These are phyloP conservation scores for Bremia lactucae DNA, from an alignment of 352 stramenopile genomes.

Conservation along the genomic window DNA sequence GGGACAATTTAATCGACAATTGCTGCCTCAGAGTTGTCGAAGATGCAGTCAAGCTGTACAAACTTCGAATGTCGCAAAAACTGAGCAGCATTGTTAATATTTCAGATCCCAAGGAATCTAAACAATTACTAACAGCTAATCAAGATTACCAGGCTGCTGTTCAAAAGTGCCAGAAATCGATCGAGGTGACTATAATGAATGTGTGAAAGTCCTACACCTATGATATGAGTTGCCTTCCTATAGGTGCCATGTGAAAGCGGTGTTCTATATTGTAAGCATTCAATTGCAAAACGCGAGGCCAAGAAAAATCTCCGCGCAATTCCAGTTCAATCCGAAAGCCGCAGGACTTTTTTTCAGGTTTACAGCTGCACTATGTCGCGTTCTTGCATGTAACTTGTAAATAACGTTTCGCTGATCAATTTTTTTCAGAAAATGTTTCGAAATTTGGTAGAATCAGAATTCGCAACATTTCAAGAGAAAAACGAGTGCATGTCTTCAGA, in stretches of 20 bases:
- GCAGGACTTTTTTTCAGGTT: slow-evolving; percentile 52
- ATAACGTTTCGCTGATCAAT: background rate
- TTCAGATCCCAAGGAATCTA: slow-evolving; percentile 51
- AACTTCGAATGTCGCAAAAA: slow-evolving; percentile 57
- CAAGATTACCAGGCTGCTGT: too few species aligned
- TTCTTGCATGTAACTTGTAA: background rate
- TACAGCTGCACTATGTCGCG: background rate
- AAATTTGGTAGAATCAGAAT: slow-evolving; percentile 59
- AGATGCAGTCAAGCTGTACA: slow-evolving; percentile 73
- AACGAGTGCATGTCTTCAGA: slow-evolving; percentile 59
- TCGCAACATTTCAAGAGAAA: slow-evolving; percentile 53
- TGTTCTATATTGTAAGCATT: slow-evolving; percentile 36
- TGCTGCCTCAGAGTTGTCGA: slow-evolving; percentile 76
- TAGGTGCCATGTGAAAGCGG: slow-evolving; percentile 56
- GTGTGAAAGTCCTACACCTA: too few species aligned
- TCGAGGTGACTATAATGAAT: too few species aligned
- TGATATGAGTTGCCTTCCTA: background rate
- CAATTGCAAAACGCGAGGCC: slow-evolving; percentile 35
- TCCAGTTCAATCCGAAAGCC: slow-evolving; percentile 53
- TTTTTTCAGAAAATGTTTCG: slow-evolving; percentile 64
- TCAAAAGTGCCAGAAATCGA: slow-evolving; percentile 14
- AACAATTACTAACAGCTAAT: slow-evolving; percentile 28
- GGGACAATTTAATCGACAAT: slow-evolving; percentile 72
- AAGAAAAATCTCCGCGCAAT: slow-evolving; percentile 42
- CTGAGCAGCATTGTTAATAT: slow-evolving; percentile 58